A percentile compares a stretch with the other conserved stretches of the same genome.
phyloP scores from a whole-genome alignment of 257 asterid genomes.

The Gynochthodes officinalis region DNA sequence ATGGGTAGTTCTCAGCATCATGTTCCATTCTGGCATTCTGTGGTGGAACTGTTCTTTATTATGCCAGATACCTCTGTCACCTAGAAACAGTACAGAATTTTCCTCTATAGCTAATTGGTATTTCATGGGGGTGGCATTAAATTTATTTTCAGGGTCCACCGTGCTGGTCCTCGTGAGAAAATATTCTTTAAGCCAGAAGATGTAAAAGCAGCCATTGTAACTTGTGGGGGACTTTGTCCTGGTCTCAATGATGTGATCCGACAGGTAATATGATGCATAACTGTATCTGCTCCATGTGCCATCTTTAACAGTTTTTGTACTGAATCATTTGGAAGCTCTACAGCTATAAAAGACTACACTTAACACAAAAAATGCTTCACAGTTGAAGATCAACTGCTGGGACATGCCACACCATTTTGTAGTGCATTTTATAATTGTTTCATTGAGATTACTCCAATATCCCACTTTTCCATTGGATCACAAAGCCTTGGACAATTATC shows the following conservation, averaged over 20 bases:
- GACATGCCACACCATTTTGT: neutral
- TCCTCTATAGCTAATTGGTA: neutral
- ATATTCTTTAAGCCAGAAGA: constrained; percentile 82
- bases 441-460: neutral
- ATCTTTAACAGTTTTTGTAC: neutral
- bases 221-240: constrained; percentile 98
- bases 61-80: neutral
- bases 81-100: neutral
- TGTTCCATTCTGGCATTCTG: neutral
- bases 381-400: neutral
- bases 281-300: neutral
- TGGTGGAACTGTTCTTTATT: constrained; percentile 7
- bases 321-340: neutral
- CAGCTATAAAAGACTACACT: neutral
- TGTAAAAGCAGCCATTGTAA: constrained; percentile 88
- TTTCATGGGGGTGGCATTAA: neutral
- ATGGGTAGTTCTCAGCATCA: neutral
- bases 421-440: neutral
- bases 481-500: neutral
- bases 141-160: constrained; percentile 66
- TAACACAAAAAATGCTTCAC: neutral
- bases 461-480: neutral
- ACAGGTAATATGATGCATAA: constrained; percentile 46
- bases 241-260: constrained; percentile 93
- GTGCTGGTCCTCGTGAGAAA: constrained; percentile 90